These are phyloP conservation scores for Vaccinium corymbosum DNA, from an alignment of 148 eudicot genomes.

Conservation along the genomic window DNA sequence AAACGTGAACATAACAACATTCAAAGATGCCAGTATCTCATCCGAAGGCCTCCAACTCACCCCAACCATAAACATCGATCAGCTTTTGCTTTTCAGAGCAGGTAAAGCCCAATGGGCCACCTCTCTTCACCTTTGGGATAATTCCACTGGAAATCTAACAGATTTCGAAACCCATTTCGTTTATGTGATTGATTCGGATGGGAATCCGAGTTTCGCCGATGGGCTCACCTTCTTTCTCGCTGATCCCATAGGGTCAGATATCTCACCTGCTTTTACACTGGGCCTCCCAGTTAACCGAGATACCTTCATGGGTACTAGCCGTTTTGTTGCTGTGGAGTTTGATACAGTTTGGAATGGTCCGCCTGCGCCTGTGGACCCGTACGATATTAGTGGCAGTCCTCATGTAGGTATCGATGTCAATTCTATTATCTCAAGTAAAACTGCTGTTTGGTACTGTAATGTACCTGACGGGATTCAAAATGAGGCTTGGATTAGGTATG, in stretches of 20 bases:
- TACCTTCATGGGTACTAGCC: not conserved
- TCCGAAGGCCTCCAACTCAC: no score
- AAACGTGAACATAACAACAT: not conserved
- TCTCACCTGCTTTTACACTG: not conserved
- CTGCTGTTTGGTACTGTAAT: not conserved
- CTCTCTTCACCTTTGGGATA: slow-evolving; percentile 20
- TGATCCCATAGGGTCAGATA: not conserved
- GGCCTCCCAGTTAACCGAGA: not conserved
- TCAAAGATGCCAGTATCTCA: not conserved
- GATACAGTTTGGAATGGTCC: not conserved
- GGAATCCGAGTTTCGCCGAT: not conserved
- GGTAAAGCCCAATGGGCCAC: slow-evolving; percentile 10
- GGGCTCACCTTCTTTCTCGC: slow-evolving; percentile 15
- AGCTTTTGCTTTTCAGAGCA: not conserved
- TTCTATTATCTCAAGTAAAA: not conserved
- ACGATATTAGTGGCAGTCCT: fast-evolving
- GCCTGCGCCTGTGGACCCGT: not conserved
- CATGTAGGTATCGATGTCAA: slow-evolving; percentile 7
- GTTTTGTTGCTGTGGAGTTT: slow-evolving; percentile 29
- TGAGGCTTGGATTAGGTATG: slow-evolving; percentile 2
- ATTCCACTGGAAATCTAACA: not conserved
- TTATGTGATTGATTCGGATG: slow-evolving; percentile 16
- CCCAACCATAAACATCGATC: no score
- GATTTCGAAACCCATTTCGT: slow-evolving; percentile 11
- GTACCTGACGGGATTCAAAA: not conserved